Percentiles rank a stretch among this genome's conserved stretches.
phyloP scores from a whole-genome alignment of 2,329 filamentous ascomycete species.

The Monosporascus sp. region DNA sequence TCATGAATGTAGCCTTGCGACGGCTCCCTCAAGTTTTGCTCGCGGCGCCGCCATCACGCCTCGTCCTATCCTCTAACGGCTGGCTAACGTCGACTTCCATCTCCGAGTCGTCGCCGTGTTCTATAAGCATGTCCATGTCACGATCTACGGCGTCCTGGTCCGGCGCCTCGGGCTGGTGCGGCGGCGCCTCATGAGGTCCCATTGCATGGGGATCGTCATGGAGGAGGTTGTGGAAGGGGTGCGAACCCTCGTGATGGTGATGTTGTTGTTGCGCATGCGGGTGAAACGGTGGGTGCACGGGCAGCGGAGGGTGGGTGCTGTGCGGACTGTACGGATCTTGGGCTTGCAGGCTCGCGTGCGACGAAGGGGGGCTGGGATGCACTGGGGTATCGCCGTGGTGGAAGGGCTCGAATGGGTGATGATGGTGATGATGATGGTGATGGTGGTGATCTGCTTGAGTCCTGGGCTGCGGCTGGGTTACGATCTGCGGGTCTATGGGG shows the following conservation, averaged over 20 bases:
- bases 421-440: conserved; percentile 20
- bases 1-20: too few relatives aligned
- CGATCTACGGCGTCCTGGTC: conserved; percentile 20
- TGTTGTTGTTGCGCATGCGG: conserved; percentile 8
- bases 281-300: neutral
- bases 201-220: conserved; percentile 26
- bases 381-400: conserved; percentile 17
- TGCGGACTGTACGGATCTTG: conserved; percentile 17
- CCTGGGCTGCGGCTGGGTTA: conserved; percentile 33
- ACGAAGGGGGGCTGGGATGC: conserved; percentile 11
- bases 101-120: conserved; percentile 16
- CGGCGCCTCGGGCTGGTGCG: conserved; percentile 7
- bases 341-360: conserved; percentile 10
- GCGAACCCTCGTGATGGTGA: conserved; percentile 34
- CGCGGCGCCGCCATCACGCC: neutral
- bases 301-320: conserved; percentile 4
- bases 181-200: neutral
- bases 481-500: conserved; percentile 57
- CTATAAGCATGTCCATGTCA: conserved; percentile 26
- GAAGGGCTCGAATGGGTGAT: conserved; percentile 28
- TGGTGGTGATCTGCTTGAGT: conserved; percentile 22
- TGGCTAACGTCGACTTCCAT: conserved; percentile 16
- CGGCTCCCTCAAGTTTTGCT: neutral
- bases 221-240: conserved; percentile 49
- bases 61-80: conserved; percentile 3